Base-by-base conservation (phyloP, 768 basidiomycete genomes). In the Kwoniella europaea region DNA sequence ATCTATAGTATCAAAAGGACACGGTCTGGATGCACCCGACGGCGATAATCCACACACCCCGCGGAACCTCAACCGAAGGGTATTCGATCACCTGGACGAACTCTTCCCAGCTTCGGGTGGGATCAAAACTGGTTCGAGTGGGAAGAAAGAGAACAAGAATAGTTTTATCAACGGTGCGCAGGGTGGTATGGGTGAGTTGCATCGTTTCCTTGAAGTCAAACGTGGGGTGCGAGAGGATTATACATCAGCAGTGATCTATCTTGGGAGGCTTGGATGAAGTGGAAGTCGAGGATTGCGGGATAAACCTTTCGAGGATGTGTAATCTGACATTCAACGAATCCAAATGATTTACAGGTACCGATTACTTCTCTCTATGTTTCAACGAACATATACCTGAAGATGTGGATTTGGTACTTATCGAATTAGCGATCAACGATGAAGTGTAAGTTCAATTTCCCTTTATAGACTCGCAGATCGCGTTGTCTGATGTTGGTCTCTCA, bases 281-380 rank as follows among this genome's bases (percentile, higher is more conserved):
- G 46, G 15, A 16, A 18, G 46, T 50, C 13, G 2, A 62, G 13
- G 1, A 24, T n/a, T 13, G 6, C 6, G 0, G 35, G 6, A 35
- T 35, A 6, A 35, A 5, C 5, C 6, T 35, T 6, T 35, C 6
- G 35, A 35, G 35, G 0, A 35, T 7, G 6, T 7, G 35, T 35
- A 4, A 35, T 35, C 5, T 7, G 35, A 7, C 35, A 35, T 35
- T 35, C 1, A 15, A 41, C 52, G 54, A 46, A 50, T 50, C 2
- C 12, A 18, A 50, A 4, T 24, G 24, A 3, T 22, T 10, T 6
- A 57, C 43, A 78, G 76, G 76, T 43, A 65, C 71, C 20, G 74
- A 77, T 20, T 84, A 84, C 66, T 82, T 83, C 63, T 74, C 77
- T 13, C 63, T 77, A 15, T 84, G 83, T 63, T 83, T 78, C 67